Percentiles rank a stretch among this genome's conserved stretches.
Evolutionary conservation across 1,284 basidiomycete genomes (phyloP).

Genomic region (Tilletiopsis washingtonensis): DNA sequence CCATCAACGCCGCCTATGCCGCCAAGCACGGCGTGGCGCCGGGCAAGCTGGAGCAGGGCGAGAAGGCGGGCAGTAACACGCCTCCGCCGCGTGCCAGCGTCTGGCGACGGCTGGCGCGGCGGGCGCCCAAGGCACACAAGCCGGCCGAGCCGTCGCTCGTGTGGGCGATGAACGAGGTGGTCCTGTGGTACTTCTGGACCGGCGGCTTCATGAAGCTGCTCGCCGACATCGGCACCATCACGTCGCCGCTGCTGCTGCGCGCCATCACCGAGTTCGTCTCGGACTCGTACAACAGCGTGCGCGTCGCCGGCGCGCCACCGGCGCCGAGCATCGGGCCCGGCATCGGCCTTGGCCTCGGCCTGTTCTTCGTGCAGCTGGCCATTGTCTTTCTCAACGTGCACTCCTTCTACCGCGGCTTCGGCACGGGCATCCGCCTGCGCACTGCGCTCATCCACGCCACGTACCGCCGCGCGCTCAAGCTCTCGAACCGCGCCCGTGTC

Average conservation of each 20-base stretch:
- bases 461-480: conserved; percentile 10
- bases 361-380: conserved; percentile 11
- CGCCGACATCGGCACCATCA: conserved; percentile 10
- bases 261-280: conserved; percentile 69
- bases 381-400: conserved; percentile 13
- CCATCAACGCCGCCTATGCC: conserved; percentile 1
- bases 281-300: conserved; percentile 57
- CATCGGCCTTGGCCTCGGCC: conserved; percentile 64
- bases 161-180: conserved; percentile 14
- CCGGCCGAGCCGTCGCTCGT: conserved; percentile 8
- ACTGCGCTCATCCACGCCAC: conserved; percentile 11
- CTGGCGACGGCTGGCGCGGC: neutral
- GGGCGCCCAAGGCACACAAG: conserved; percentile 9
- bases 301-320: neutral
- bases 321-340: conserved; percentile 56
- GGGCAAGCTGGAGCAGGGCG: conserved; percentile 2
- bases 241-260: conserved; percentile 14
- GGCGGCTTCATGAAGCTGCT: conserved; percentile 13
- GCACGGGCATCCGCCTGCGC: conserved; percentile 10
- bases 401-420: conserved; percentile 13
- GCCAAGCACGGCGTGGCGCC: too few relatives aligned
- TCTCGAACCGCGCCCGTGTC: conserved; percentile 8
- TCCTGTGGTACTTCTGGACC: conserved; percentile 12
- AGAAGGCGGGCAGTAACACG: conserved; percentile 1
- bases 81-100: neutral